Evolutionary conservation across 1,284 basidiomycete species (phyloP).

Genomic region (Meripilus lineatus): DNA sequence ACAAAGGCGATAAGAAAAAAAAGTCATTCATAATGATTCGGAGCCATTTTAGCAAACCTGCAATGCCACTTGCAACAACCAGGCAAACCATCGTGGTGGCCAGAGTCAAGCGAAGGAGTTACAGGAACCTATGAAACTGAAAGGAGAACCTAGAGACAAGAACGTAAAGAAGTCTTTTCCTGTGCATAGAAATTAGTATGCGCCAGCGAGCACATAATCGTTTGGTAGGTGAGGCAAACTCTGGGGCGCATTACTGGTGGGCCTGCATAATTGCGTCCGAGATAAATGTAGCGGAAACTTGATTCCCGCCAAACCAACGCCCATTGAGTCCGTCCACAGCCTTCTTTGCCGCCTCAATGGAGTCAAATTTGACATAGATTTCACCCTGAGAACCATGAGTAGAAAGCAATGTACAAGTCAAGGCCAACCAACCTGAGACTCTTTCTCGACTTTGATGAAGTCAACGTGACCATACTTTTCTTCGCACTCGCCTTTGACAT

Average conservation of each 20-base stretch:
- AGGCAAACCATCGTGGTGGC: not conserved
- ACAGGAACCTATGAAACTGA: conserved; percentile 11
- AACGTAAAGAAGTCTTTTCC: conserved; percentile 10
- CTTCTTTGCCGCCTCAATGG: conserved; percentile 74
- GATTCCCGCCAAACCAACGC: conserved; percentile 92
- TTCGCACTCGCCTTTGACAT: conserved; percentile 93
- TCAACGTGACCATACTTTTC: conserved; percentile 85
- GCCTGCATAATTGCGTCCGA: conserved; percentile 92
- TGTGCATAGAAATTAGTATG: conserved; percentile 9
- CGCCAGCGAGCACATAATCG: conserved; percentile 8
- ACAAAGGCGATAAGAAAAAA: not conserved
- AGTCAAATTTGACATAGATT: conserved; percentile 92
- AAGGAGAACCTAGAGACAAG: conserved; percentile 10
- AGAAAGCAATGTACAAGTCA: not conserved
- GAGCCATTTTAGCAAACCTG: conserved; percentile 1
- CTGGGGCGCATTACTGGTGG: conserved; percentile 51
- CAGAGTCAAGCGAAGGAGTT: not conserved
- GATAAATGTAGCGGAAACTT: conserved; percentile 82
- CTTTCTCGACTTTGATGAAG: conserved; percentile 90
- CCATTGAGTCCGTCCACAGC: conserved; percentile 90
- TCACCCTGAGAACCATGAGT: conserved; percentile 71
- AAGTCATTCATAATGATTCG: not conserved
- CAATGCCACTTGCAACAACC: not conserved
- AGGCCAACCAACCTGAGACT: conserved; percentile 68
- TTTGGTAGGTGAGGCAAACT: conserved; percentile 1